A percentile compares a stretch with the other conserved stretches of the same genome.
These are phyloP conservation scores for Sugiyamaella novakii DNA, from an alignment of 1,139 yeast genomes.

Conservation along the genomic window DNA sequence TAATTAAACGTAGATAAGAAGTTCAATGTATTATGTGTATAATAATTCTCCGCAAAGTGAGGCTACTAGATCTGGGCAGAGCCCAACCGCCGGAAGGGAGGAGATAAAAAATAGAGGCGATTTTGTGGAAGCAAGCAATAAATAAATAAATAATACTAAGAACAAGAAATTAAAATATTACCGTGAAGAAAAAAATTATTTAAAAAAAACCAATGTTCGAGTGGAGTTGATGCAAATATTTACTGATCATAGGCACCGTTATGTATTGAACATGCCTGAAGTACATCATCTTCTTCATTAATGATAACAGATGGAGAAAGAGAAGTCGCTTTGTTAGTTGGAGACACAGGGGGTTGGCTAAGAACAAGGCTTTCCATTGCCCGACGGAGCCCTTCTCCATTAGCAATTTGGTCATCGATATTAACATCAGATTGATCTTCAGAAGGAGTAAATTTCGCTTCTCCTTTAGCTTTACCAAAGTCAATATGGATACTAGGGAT, in stretches of 20 bases:
- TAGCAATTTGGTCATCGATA: conserved; percentile 26
- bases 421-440: conserved; percentile 22
- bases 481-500: conserved; percentile 30
- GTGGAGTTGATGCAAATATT: too few species aligned
- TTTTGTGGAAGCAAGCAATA: too few species aligned
- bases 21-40: too few species aligned
- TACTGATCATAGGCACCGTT: too few species aligned
- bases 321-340: too few species aligned
- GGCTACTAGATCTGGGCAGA: neutral
- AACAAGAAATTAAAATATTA: neutral
- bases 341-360: conserved; percentile 5
- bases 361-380: conserved; percentile 39
- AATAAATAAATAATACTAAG: too few species aligned
- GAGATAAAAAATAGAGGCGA: too few species aligned
- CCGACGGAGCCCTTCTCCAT: conserved; percentile 32
- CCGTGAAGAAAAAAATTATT: neutral
- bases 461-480: conserved; percentile 35
- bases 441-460: conserved; percentile 32
- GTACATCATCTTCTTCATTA: too few species aligned
- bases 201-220: too few species aligned
- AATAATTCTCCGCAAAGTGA: conserved; percentile 1
- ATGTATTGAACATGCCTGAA: too few species aligned
- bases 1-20: neutral
- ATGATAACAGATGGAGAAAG: too few species aligned
- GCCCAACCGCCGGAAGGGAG: conserved; percentile 7